Evolutionary conservation across 2,329 filamentous ascomycete genomes (phyloP).

Genomic region (Aspergillus tubingensis): DNA sequence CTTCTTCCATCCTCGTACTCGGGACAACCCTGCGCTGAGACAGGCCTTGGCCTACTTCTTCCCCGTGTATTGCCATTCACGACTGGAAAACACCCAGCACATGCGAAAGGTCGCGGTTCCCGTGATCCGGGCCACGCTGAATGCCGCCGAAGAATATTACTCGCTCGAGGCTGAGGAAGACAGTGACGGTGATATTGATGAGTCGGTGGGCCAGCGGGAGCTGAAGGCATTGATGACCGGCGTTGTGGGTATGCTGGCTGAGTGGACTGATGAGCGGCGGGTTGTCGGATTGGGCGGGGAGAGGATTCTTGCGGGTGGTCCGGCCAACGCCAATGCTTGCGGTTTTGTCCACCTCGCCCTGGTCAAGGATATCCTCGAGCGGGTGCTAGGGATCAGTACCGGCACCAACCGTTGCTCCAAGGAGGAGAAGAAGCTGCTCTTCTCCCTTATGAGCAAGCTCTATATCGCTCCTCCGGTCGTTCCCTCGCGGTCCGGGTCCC

Average conservation of each 20-base stretch:
- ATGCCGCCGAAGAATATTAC: constrained; percentile 63
- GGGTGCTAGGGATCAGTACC: constrained; percentile 57
- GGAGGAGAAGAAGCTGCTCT: constrained; percentile 82
- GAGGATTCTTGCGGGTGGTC: constrained; percentile 47
- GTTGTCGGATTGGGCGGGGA: constrained; percentile 62
- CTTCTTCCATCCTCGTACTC: constrained; percentile 86
- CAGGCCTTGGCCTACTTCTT: constrained; percentile 92
- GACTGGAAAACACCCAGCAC: constrained; percentile 76
- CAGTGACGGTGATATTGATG: constrained; percentile 72
- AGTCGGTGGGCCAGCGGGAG: constrained; percentile 70
- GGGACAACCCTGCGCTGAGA: constrained; percentile 75
- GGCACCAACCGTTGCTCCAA: constrained; percentile 45
- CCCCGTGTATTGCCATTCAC: constrained; percentile 88
- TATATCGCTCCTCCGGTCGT: constrained; percentile 69
- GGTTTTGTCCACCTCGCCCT: constrained; percentile 80
- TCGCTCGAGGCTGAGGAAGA: constrained; percentile 71
- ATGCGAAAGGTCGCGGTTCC: constrained; percentile 75
- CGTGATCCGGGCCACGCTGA: constrained; percentile 69
- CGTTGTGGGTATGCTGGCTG: constrained; percentile 75
- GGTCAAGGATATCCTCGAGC: constrained; percentile 74
- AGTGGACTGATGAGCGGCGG: constrained; percentile 94
- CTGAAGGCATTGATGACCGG: constrained; percentile 64
- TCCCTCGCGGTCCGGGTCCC: constrained; percentile 42
- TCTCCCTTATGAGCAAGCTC: constrained; percentile 78
- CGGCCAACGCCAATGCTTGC: constrained; percentile 60